These are phyloP conservation scores for Colletotrichum acutatum DNA, from an alignment of 2,329 filamentous ascomycete genomes.

Conservation along the genomic window DNA sequence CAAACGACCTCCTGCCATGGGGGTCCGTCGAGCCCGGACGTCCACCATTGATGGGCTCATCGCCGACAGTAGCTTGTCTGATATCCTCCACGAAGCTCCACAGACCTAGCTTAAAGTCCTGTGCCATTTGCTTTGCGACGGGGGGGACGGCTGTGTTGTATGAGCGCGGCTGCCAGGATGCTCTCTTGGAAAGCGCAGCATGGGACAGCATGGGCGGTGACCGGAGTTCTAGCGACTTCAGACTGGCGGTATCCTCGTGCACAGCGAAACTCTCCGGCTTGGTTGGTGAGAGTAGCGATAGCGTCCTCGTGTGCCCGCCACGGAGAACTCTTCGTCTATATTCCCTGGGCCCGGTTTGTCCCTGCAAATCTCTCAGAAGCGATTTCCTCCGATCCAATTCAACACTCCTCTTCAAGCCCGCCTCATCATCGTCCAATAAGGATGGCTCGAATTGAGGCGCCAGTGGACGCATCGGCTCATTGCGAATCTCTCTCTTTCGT, in stretches of 20 bases:
- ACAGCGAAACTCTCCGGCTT: conserved; percentile 58
- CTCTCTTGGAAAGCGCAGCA: conserved; percentile 62
- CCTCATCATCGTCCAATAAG: conserved; percentile 51
- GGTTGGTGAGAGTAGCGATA: conserved; percentile 85
- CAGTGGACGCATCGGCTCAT: conserved; percentile 62
- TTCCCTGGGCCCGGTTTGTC: conserved; percentile 55
- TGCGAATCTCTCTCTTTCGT: conserved; percentile 76
- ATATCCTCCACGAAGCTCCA: conserved; percentile 97
- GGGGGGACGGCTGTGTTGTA: conserved; percentile 50
- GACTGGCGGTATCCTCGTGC: conserved; percentile 59
- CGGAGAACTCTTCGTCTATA: conserved; percentile 73
- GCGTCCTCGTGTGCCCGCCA: conserved; percentile 70
- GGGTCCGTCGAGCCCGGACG: conserved; percentile 23
- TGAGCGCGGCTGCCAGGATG: conserved; percentile 68
- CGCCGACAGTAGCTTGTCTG: conserved; percentile 93
- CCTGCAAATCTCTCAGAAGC: conserved; percentile 60
- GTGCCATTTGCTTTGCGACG: conserved; percentile 80
- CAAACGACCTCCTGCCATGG: conserved; percentile 27
- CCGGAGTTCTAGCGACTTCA: conserved; percentile 45
- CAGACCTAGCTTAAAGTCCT: conserved; percentile 88
- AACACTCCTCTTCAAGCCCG: conserved; percentile 51
- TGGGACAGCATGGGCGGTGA: conserved; percentile 45
- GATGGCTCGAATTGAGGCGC: conserved; percentile 38
- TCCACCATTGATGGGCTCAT: conserved; percentile 79
- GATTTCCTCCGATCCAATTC: conserved; percentile 82